These are phyloP conservation scores for Talaromyces sp. DNA, from an alignment of 2,329 filamentous ascomycete species.

Conservation along the genomic window DNA sequence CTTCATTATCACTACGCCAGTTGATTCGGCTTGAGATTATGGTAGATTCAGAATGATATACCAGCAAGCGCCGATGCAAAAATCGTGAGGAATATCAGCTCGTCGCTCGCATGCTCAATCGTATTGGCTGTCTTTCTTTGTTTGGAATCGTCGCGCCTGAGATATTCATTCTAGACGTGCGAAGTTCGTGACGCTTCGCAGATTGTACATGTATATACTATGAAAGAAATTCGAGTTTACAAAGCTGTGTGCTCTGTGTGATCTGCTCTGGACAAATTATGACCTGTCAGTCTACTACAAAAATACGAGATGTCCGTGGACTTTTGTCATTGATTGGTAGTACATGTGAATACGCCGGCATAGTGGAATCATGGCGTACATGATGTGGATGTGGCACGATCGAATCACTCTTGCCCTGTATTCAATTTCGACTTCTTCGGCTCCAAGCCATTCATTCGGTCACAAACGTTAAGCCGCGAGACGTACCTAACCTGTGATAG, in stretches of 20 bases:
- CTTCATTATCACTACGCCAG: not conserved
- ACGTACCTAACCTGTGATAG: no score
- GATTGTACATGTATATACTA: constrained; percentile 13
- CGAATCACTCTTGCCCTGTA: no score
- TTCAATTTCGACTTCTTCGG: not conserved
- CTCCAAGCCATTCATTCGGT: not conserved
- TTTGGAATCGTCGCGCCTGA: not conserved
- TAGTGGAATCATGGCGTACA: not conserved
- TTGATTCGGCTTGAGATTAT: not conserved
- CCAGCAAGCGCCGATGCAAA: not conserved
- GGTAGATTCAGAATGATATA: not conserved
- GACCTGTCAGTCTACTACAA: no score
- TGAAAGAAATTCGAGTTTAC: not conserved
- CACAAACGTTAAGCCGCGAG: not conserved
- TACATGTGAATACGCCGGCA: not conserved
- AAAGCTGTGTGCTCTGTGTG: not conserved
- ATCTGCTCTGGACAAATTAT: not conserved
- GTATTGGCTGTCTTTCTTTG: constrained; percentile 10
- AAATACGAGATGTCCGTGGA: not conserved
- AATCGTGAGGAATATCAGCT: not conserved
- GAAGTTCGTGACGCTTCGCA: not conserved
- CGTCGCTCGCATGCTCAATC: not conserved
- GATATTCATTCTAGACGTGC: not conserved
- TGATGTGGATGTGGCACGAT: not conserved
- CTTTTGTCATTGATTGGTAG: not conserved